These are phyloP conservation scores for Fraxinus dipetala DNA, from an alignment of 305 asterid species.

Conservation along the genomic window DNA sequence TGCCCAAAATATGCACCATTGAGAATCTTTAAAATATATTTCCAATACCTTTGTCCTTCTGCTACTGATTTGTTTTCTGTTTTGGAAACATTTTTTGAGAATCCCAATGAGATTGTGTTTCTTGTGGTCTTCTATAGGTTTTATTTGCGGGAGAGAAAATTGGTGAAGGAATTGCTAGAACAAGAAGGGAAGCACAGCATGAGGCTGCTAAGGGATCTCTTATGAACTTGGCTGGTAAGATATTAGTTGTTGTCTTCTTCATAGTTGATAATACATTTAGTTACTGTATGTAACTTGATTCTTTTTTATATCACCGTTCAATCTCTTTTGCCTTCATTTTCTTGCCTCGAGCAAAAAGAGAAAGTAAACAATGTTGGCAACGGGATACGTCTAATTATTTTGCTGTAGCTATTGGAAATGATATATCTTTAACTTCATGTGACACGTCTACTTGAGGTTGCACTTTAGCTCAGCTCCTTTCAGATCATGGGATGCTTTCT, in stretches of 20 bases:
- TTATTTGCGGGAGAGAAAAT: constrained; percentile 78
- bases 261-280: constrained; percentile 16
- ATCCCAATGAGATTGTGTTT: constrained; percentile 13
- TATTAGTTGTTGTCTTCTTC: constrained; percentile 22
- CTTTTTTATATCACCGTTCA: background rate
- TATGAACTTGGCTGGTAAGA: constrained; percentile 71
- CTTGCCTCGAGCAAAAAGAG: background rate
- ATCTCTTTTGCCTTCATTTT: background rate
- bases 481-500: background rate
- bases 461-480: background rate
- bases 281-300: background rate
- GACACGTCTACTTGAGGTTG: background rate
- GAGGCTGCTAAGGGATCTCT: constrained; percentile 84
- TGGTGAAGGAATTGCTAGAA: constrained; percentile 79
- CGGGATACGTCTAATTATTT: background rate
- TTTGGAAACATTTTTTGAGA: constrained; percentile 4
- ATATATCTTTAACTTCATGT: background rate
- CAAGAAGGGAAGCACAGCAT: constrained; percentile 86
- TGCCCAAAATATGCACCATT: background rate
- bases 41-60: constrained; percentile 5
- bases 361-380: background rate
- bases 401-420: background rate
- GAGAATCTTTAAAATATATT: constrained; percentile 10
- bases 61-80: constrained; percentile 8
- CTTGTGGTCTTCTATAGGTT: constrained; percentile 51